phyloP scores from a whole-genome alignment of 2,329 filamentous ascomycete genomes.

The Phyllosticta citrichinensis region DNA sequence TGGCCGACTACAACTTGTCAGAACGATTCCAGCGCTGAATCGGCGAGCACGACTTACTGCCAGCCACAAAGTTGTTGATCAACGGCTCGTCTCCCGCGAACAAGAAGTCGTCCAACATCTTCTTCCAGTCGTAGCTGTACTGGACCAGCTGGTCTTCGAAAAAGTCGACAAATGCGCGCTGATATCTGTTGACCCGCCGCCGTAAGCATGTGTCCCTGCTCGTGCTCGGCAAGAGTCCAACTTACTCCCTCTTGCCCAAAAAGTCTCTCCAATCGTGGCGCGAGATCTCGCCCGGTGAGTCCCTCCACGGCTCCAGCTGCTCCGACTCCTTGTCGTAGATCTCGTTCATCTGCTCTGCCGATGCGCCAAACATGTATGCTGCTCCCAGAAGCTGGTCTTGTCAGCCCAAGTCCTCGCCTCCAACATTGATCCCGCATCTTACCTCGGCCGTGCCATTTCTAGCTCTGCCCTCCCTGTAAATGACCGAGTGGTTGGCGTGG shows the following conservation, averaged over 20 bases:
- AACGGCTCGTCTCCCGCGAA: constrained; percentile 66
- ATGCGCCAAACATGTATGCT: constrained; percentile 75
- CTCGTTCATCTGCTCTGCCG: constrained; percentile 59
- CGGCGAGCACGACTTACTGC: constrained; percentile 49
- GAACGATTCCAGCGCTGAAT: neutral
- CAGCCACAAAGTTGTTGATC: constrained; percentile 68
- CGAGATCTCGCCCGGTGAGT: constrained; percentile 76
- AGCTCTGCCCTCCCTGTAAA: constrained; percentile 64
- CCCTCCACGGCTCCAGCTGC: constrained; percentile 66
- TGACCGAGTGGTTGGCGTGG: constrained; percentile 77
- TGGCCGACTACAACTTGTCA: constrained; percentile 56
- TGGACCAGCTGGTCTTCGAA: constrained; percentile 83
- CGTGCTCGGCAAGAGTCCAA: neutral
- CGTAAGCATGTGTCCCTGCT: neutral
- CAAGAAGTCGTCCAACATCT: constrained; percentile 65
- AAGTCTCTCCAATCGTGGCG: constrained; percentile 80
- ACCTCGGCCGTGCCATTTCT: constrained; percentile 78
- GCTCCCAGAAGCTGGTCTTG: constrained; percentile 57
- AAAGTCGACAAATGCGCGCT: constrained; percentile 86
- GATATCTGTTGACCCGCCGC: constrained; percentile 47
- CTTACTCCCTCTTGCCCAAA: constrained; percentile 60
- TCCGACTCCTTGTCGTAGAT: constrained; percentile 72
- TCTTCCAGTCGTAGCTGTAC: constrained; percentile 75
- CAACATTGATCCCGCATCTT: constrained; percentile 17
- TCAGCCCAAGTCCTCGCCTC: neutral